phyloP scores from a whole-genome alignment of 345 rosid genomes.

The Camelina laxa region DNA sequence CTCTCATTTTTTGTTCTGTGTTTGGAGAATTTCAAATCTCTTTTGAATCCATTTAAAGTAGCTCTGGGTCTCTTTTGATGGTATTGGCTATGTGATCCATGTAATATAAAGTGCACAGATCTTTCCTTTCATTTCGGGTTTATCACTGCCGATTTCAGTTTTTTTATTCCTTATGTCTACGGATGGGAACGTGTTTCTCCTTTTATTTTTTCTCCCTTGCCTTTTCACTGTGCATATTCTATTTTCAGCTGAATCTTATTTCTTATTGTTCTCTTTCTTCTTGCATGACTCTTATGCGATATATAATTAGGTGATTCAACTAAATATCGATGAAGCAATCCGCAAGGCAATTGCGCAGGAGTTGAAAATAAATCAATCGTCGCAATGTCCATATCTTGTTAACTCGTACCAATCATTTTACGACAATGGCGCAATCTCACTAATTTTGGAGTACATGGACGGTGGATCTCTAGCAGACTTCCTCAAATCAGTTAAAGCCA shows the following conservation, averaged over 20 bases:
- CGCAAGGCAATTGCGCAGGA: conserved; percentile 78
- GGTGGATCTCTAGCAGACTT: conserved; percentile 90
- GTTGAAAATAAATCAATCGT: conserved; percentile 77
- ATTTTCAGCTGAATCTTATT: neutral
- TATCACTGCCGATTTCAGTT: neutral
- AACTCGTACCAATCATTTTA: conserved; percentile 85
- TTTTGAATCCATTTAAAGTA: neutral
- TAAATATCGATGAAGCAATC: conserved; percentile 69
- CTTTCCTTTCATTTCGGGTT: neutral
- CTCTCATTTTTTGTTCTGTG: neutral
- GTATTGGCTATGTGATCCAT: neutral
- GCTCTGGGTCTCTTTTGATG: neutral
- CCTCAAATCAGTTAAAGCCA: conserved; percentile 65
- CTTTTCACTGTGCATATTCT: neutral
- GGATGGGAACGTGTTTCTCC: neutral
- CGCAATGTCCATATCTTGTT: conserved; percentile 81
- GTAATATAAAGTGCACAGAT: too few relatives aligned
- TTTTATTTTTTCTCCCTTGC: neutral
- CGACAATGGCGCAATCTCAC: conserved; percentile 77
- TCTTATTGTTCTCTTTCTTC: conserved; percentile 21
- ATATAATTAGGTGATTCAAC: conserved; percentile 65
- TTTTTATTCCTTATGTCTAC: neutral
- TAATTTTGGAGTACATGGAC: conserved; percentile 91
- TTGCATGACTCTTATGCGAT: conserved; percentile 14
- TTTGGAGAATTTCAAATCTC: neutral